phyloP scores from a whole-genome alignment of 1,284 basidiomycete species.

The Testicularia cyperi region DNA sequence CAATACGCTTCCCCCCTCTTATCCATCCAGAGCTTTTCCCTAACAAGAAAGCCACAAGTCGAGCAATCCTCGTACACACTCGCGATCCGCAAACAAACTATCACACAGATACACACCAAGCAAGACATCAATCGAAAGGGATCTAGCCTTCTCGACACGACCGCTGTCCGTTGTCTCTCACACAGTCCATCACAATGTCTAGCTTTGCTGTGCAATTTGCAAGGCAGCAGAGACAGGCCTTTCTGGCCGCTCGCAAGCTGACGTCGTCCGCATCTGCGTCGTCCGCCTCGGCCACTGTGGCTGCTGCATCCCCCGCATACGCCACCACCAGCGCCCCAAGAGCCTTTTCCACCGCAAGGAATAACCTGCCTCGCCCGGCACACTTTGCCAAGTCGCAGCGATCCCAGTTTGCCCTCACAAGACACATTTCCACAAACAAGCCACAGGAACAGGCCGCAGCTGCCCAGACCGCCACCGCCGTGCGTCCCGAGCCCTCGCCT shows the following conservation, averaged over 20 bases:
- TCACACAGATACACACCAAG: too few species aligned
- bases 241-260: conserved; percentile 28
- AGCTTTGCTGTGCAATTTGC: conserved; percentile 42
- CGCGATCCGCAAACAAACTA: too few species aligned
- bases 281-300: conserved; percentile 12
- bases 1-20: too few species aligned
- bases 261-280: conserved; percentile 20
- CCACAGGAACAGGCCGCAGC: conserved; percentile 40
- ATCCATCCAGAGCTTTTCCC: too few species aligned
- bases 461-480: conserved; percentile 21
- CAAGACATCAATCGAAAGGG: not conserved
- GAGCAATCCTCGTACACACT: too few species aligned
- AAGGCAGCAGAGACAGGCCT: conserved; percentile 35
- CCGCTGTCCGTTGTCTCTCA: conserved; percentile 2
- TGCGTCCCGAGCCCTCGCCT: conserved; percentile 51
- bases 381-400: conserved; percentile 25
- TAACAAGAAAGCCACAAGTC: too few species aligned
- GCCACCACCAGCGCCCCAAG: conserved; percentile 19
- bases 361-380: conserved; percentile 28
- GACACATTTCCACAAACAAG: conserved; percentile 42
- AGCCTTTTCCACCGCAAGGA: conserved; percentile 34
- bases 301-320: conserved; percentile 17
- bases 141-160: not conserved
- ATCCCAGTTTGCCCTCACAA: conserved; percentile 30
- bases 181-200: conserved; percentile 17